Base-by-base conservation (phyloP, 2,329 filamentous ascomycete species). In the Trichoderma sp. region DNA sequence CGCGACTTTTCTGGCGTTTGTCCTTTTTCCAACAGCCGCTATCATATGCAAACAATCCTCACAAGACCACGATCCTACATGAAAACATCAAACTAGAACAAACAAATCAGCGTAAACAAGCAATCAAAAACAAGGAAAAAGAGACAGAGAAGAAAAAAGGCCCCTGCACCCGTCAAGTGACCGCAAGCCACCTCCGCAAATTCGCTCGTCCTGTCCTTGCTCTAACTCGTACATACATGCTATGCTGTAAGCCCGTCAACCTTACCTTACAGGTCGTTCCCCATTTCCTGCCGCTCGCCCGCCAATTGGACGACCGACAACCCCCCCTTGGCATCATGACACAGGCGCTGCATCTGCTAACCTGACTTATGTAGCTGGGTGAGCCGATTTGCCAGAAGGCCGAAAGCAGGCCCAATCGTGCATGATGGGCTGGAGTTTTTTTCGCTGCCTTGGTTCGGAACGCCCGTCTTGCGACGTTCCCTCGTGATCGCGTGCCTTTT, bases 111-210 rank as follows among this genome's bases (percentile, higher is more conserved):
- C 8, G 20, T 32, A 58, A 65, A 43, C 32, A 68, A 67, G 64
- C 64, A 58, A 39, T 1, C 7, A 43, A 17, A 34, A 63, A 3
- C 50, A 68, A 43, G 50, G 32, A 53, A 58, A 6, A n/a, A n/a
- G n/a, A n/a, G n/a, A n/a, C n/a, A n/a, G n/a, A n/a, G n/a, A 68
- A 43, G 50, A 23, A 53, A 58, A 6, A 26, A 26, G 32, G 30
- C 23, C 34, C 26, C 39, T 63, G 58, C 57, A 23, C 43, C 59
- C 68, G 50, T 71, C 68, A 71, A 71, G 68, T 70, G 68, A 70
- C 68, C 68, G 55, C 64, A 57, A 59, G 70, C 70, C 70, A 71
- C 70, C 70, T 71, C 70, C 70, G 65, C 70, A 71, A 61, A 61
- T 39, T 58, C 39, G 47, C 68, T 71, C 67, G 67, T 26, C 23